Evolutionary conservation across 345 rosid genomes (phyloP).

Genomic region (Syzygium grande): DNA sequence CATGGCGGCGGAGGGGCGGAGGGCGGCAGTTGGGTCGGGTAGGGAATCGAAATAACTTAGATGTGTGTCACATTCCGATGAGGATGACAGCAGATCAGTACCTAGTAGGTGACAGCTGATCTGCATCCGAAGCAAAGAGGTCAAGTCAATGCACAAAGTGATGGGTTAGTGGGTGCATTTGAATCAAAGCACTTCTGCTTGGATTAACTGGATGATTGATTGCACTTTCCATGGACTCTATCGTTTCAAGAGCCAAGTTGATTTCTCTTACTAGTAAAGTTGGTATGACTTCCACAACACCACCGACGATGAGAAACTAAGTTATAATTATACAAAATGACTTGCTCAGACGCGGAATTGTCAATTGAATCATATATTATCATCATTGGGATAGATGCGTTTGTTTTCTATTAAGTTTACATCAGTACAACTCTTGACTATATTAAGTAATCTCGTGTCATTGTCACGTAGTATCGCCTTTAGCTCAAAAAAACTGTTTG

Average conservation of each 20-base stretch:
- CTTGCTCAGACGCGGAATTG: neutral
- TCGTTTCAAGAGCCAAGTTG: neutral
- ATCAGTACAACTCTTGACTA: neutral
- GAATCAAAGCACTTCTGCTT: neutral
- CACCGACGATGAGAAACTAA: neutral
- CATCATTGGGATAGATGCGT: rapidly evolving
- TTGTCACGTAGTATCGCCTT: rapidly evolving
- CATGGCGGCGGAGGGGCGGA: neutral
- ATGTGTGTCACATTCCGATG: too few relatives aligned
- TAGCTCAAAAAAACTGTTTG: neutral
- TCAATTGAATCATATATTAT: neutral
- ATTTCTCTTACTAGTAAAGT: neutral
- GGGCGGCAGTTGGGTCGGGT: neutral
- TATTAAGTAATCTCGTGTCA: neutral
- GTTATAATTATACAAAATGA: neutral
- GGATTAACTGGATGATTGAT: neutral
- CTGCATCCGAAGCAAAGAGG: too few relatives aligned
- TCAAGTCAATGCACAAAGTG: too few relatives aligned
- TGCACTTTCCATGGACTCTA: neutral
- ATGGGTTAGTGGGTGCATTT: too few relatives aligned
- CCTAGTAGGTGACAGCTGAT: too few relatives aligned
- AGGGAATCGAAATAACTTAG: neutral
- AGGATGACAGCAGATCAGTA: too few relatives aligned
- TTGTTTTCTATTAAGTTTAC: neutral
- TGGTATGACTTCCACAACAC: neutral